Base-by-base conservation (phyloP, 164 flowering plant species). In the Chimonanthus praecox region DNA sequence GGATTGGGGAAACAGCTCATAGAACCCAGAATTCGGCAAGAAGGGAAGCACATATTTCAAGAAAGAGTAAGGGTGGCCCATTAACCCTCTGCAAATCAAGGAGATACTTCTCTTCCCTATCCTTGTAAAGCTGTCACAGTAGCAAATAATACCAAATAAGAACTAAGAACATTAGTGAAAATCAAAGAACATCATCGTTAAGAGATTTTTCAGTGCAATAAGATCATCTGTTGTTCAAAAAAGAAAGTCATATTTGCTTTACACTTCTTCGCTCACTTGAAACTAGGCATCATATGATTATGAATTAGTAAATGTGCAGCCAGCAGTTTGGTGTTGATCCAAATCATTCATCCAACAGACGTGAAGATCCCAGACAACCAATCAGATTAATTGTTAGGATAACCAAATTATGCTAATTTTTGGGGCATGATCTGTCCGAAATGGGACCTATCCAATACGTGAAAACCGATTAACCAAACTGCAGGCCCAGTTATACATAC, bases 61-160 rank as follows among this genome's bases (percentile, higher is more conserved):
- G 76, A 75, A 82, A 82, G 60, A 76, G 72, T 20, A 80, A 69
- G 2, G 82, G 79, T 3, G 83, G 70, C 11, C 85, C 85, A 50
- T 47, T 71, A 21, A 83, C 61, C 65, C 72, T 67, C 70, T 78
- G 80, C 62, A 80, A 69, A 75, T 83, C 85, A 16, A 83, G 62
- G 18, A 83, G 64, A 70, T 78, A 78, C 58, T 15, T 47, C 74
- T 70, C 76, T 21, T 72, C 80, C 20, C 21, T 45, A 13, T 77
- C 75, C 72, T 78, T 78, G 75, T 83, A 83, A 49, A 83, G 81
- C 85, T 83, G 85, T 21, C 48, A 65, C 48, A 48, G 60, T 21
- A 21, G 46, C 21, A 21, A 33, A 54, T 33, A 21, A 20, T 50
- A 50, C 58, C 58, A 50, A 4, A 7, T 11, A 7, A 11, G 58